Percentiles rank a stretch among this genome's conserved stretches.
Conservation (phyloP, 306 rosid genomes). For the Pterocarpus macrocarpus region DNA sequence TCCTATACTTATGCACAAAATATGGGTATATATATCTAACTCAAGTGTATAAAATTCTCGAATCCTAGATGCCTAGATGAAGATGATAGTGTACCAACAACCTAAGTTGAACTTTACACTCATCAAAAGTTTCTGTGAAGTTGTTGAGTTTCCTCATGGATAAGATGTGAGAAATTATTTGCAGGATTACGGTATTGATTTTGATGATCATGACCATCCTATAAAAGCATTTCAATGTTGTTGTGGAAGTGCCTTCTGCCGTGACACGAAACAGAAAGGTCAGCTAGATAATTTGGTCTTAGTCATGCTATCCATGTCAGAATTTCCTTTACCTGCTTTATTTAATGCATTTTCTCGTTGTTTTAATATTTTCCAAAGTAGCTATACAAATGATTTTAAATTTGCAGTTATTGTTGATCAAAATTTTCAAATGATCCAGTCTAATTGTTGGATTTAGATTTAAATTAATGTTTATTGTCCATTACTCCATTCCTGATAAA, state of each 20-base stretch:
- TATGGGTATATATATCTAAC: not conserved
- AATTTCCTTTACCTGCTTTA: not conserved
- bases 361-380: not conserved
- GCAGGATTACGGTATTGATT: slow-evolving; percentile 93
- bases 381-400: not conserved
- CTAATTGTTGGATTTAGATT: not conserved
- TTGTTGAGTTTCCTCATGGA: slow-evolving; percentile 18
- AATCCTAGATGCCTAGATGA: not conserved
- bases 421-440: slow-evolving; percentile 6
- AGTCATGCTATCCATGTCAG: slow-evolving; percentile 8
- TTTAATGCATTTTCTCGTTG: not conserved
- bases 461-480: not conserved
- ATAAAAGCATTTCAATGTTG: slow-evolving; percentile 77
- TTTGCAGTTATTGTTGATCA: not conserved
- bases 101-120: not conserved
- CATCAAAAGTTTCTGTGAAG: slow-evolving; percentile 1
- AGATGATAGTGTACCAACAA: slow-evolving; percentile 25
- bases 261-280: slow-evolving; percentile 64
- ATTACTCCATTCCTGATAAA: not conserved
- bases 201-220: slow-evolving; percentile 77
- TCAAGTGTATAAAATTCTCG: not conserved
- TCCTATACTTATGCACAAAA: too few species aligned
- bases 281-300: slow-evolving; percentile 34
- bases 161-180: slow-evolving; percentile 33
- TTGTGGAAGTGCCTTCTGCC: slow-evolving; percentile 80